Percentiles rank a stretch among this genome's conserved stretches.
Conservation (phyloP, 495 filamentous ascomycete species). For the Bombardia bombarda region DNA sequence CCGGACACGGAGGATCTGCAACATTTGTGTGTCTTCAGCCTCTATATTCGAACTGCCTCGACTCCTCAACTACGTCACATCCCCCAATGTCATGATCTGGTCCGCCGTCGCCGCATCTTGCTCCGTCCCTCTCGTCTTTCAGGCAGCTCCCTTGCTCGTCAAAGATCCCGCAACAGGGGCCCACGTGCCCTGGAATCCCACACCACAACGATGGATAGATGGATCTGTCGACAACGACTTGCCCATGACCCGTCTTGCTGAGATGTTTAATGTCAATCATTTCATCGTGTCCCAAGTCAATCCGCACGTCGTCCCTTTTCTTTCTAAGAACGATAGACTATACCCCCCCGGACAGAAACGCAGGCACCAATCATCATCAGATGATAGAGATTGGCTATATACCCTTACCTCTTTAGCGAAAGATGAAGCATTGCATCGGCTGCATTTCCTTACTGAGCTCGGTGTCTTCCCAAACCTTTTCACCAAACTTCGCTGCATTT, state of each 20-base stretch:
- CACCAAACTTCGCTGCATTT: slow-evolving; percentile 69
- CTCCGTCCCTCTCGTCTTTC: slow-evolving; percentile 83
- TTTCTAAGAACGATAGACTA: slow-evolving; percentile 60
- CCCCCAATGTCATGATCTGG: slow-evolving; percentile 92
- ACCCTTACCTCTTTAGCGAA: slow-evolving; percentile 68
- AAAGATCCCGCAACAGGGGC: slow-evolving; percentile 78
- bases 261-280: slow-evolving; percentile 98
- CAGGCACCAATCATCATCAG: slow-evolving; percentile 11
- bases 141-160: slow-evolving; percentile 65
- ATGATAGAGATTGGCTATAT: slow-evolving; percentile 51
- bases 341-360: slow-evolving; percentile 22
- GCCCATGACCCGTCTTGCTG: slow-evolving; percentile 81
- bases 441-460: slow-evolving; percentile 73
- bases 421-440: slow-evolving; percentile 70
- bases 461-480: slow-evolving; percentile 75
- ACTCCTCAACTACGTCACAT: slow-evolving; percentile 86
- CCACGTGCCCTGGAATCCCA: slow-evolving; percentile 73
- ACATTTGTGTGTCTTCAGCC: slow-evolving; percentile 84
- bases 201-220: slow-evolving; percentile 80
- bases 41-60: slow-evolving; percentile 80
- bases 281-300: slow-evolving; percentile 97
- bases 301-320: slow-evolving; percentile 85
- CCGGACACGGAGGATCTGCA: slow-evolving; percentile 78
- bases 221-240: slow-evolving; percentile 92
- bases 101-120: slow-evolving; percentile 93